These are phyloP conservation scores for apple (Malus domestica) DNA, from an alignment of 306 rosid genomes.

Conservation along the genomic window ASM211411v1 NC_041802.1:28298501-28299000, in stretches of 20 bases:
- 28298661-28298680: neutral
- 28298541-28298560: neutral
- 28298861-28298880: conserved; percentile 96
- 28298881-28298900: conserved; percentile 98
- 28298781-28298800: neutral
- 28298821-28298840: conserved; percentile 91
- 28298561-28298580: too few species aligned
- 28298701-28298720: neutral
- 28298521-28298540: too few species aligned
- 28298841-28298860: conserved; percentile 95
- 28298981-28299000: neutral
- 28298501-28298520: neutral
- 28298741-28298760: neutral
- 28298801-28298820: conserved; percentile 8
- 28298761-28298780: neutral
- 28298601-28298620: neutral
- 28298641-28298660: neutral
- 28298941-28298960: neutral
- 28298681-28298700: neutral
- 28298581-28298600: neutral
- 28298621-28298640: neutral
- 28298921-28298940: neutral
- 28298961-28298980: neutral
- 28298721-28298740: neutral
- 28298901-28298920: conserved; percentile 20